Evolutionary conservation across 176 grass and related monocot species (phyloP), one percentile per base, ranked within the genome.

Genomic region (Zoysia pacifica): DNA sequence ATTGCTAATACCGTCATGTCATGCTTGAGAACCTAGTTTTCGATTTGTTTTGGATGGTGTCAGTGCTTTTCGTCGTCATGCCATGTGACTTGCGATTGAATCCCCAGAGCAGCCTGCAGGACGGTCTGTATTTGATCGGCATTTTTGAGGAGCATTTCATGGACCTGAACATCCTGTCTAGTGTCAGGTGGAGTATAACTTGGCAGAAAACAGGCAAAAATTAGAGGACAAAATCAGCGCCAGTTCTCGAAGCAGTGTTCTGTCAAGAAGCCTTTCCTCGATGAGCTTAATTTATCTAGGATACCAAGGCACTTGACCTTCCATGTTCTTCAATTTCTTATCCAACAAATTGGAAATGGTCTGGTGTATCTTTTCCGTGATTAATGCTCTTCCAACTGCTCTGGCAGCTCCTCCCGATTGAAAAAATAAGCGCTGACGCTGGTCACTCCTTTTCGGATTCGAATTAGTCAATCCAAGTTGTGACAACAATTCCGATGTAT

Each of bases 231-330:
- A 68, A 68, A 78, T 20, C n/a, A 0, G 77, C 11, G 65, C 66
- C 82, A 55, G 72, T 73, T 85, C 78, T 89, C 73, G 77, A 72
- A 52, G 67, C 50, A 67, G 65, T 75, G 43, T 35, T 70, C 43
- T 64, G 50, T 80, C 48, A 48, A 71, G 28, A 89, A 81, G 49
- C 20, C 28, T 0, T 58, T 89, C 77, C 58, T 89, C 65, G 49
- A 38, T 46, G 11, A 64, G 13, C 48, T 72, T 77, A 46, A 66
- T 85, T 44, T 85, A 77, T 73, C 9, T 9, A 11, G 62, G 28
- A 55, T 6, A 18, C 53, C 16, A 51, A 40, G 46, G 62, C 36
- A 3, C 43, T 65, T 46, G 59, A 44, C 10, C 37, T 67, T 61
- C 44, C 12, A 19, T 61, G 66, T 18, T 67, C 10, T 49, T 38